Conservation (phyloP, 176 grass and related monocot genomes). For the Olyra latifolia region DNA sequence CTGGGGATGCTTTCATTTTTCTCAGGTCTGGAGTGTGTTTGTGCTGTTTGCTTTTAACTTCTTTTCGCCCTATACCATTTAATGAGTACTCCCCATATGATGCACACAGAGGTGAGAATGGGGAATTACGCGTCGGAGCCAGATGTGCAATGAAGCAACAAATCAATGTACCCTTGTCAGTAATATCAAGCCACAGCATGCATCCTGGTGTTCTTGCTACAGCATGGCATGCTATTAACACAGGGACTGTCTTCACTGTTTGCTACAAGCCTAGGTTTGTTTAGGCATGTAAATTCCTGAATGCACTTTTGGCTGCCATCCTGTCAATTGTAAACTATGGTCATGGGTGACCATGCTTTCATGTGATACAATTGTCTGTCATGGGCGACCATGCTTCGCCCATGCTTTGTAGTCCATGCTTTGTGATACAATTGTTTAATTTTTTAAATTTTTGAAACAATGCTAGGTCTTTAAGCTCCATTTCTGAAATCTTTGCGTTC, state of each 20-base stretch:
- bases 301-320: background rate
- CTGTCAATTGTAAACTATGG: constrained; percentile 14
- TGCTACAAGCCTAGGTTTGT: constrained; percentile 94
- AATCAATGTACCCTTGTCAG: constrained; percentile 74
- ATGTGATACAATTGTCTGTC: background rate
- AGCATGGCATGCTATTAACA: constrained; percentile 81
- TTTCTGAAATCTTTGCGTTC: constrained; percentile 29
- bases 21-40: constrained; percentile 46
- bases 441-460: background rate
- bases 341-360: constrained; percentile 1
- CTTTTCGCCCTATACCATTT: background rate
- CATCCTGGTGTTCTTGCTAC: constrained; percentile 86
- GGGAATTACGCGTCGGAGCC: constrained; percentile 86
- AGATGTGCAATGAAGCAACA: constrained; percentile 87
- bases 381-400: no score
- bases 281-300: background rate
- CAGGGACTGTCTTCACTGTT: constrained; percentile 86
- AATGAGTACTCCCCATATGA: background rate
- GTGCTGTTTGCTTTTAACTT: background rate
- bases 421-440: no score
- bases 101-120: constrained; percentile 56
- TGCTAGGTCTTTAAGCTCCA: background rate
- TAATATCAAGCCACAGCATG: constrained; percentile 88
- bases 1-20: constrained; percentile 88
- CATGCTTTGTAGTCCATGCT: no score